Percentiles rank a stretch among this genome's conserved stretches.
These are phyloP conservation scores for sunflower (Helianthus annuus) DNA, from an alignment of 129 eudicot species.

Conservation along the genomic window HanXRQr2.0-SUNRISE NC_035436.2:2390527-2391026, in stretches of 20 bases:
- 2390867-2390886: slow-evolving; percentile 19
- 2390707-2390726: background rate
- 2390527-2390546: background rate
- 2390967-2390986: slow-evolving; percentile 30
- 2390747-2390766: background rate
- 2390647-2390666: slow-evolving; percentile 38
- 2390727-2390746: too few species aligned
- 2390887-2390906: slow-evolving; percentile 32
- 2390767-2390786: background rate
- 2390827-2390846: slow-evolving; percentile 21
- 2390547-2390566: background rate
- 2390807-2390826: slow-evolving; percentile 24
- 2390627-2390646: slow-evolving; percentile 46
- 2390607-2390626: slow-evolving; percentile 30
- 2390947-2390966: slow-evolving; percentile 23
- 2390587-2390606: slow-evolving; percentile 1
- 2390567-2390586: slow-evolving; percentile 49
- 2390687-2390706: slow-evolving; percentile 29
- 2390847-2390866: slow-evolving; percentile 21
- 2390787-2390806: slow-evolving; percentile 23
- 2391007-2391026: slow-evolving; percentile 28
- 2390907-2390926: slow-evolving; percentile 30
- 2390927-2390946: slow-evolving; percentile 34
- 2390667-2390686: slow-evolving; percentile 24
- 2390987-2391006: slow-evolving; percentile 42